A percentile compares a stretch with the other conserved stretches of the same genome.
Evolutionary conservation across 2,329 filamentous ascomycete species (phyloP).

Genomic region (Colletotrichum sp.): DNA sequence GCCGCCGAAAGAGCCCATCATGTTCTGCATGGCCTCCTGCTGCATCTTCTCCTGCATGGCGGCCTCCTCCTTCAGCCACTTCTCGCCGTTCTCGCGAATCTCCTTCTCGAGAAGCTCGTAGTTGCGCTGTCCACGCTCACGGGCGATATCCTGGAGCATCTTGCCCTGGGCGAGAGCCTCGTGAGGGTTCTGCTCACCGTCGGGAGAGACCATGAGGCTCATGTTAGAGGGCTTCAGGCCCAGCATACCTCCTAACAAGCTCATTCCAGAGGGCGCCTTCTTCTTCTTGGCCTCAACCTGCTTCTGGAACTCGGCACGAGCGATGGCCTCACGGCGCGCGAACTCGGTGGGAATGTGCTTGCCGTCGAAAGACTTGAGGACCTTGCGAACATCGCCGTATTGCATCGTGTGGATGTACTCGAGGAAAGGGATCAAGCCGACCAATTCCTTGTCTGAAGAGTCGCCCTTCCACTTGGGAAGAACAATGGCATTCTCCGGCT

Average conservation of each 20-base stretch:
- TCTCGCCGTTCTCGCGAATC: conserved; percentile 90
- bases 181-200: conserved; percentile 72
- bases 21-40: conserved; percentile 89
- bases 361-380: conserved; percentile 87
- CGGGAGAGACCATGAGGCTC: conserved; percentile 63
- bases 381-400: conserved; percentile 83
- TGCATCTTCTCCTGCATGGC: conserved; percentile 86
- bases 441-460: conserved; percentile 81
- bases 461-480: conserved; percentile 90
- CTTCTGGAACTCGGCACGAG: conserved; percentile 84
- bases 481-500: conserved; percentile 96
- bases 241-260: conserved; percentile 72
- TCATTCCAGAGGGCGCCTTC: conserved; percentile 63
- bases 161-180: conserved; percentile 91
- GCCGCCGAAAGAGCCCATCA: conserved; percentile 79
- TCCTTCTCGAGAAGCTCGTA: conserved; percentile 90
- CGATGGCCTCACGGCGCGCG: conserved; percentile 82
- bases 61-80: conserved; percentile 95
- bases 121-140: conserved; percentile 88
- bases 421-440: conserved; percentile 91
- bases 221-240: conserved; percentile 77
- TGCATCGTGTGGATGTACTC: conserved; percentile 97
- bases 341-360: conserved; percentile 91
- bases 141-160: conserved; percentile 94
- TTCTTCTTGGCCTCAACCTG: conserved; percentile 73